Base-by-base conservation (phyloP, 257 asterid genomes). In the Eustoma russellianum region DNA sequence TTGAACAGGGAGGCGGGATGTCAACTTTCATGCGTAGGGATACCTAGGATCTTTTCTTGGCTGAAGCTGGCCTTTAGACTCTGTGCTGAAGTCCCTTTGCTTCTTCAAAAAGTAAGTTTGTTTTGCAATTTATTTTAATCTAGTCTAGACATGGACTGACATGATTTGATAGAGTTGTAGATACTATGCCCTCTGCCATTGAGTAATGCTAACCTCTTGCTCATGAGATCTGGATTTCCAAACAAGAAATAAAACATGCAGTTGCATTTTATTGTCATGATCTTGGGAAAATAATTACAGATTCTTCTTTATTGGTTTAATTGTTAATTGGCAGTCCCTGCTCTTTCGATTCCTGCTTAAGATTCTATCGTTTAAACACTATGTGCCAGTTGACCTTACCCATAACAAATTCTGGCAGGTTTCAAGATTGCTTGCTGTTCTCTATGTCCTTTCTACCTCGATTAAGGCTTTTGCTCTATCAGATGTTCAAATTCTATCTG, bases 51-150 rank as follows among this genome's bases (percentile, higher is more conserved):
- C 14, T 56, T 85, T 60, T 74, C 80, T 65, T 71, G 80, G 81
- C 73, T 92, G 88, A 92, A 76, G 83, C 67, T 67, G 60, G 82
- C 94, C 65, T 92, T 87, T 60, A 52, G 67, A 57, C 90, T 84
- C 49, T 75, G 79, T 57, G 79, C 69, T 74, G 97, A 92, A 60
- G 80, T 85, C 45, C 98, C 98, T 35, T 56, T 79, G 50, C 89
- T 82, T 69, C 71, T 73, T 67, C 94, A 85, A 55, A 92, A 92
- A 94, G 98, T 88, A 66, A 65, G 18, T 41, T 46, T 46, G 30
- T n/a, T n/a, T n/a, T n/a, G n/a, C n/a, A n/a, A n/a, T n/a, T 14
- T 9, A 60, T 17, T 15, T 48, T 35, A 35, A 9, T 35, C 8
- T 35, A 35, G 41, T 35, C 41, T 35, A 9, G 41, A 35, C 41